A percentile compares a stretch with the other conserved stretches of the same genome.
Conservation (phyloP, 2,329 filamentous ascomycete genomes). For the Hortaea sp. region DNA sequence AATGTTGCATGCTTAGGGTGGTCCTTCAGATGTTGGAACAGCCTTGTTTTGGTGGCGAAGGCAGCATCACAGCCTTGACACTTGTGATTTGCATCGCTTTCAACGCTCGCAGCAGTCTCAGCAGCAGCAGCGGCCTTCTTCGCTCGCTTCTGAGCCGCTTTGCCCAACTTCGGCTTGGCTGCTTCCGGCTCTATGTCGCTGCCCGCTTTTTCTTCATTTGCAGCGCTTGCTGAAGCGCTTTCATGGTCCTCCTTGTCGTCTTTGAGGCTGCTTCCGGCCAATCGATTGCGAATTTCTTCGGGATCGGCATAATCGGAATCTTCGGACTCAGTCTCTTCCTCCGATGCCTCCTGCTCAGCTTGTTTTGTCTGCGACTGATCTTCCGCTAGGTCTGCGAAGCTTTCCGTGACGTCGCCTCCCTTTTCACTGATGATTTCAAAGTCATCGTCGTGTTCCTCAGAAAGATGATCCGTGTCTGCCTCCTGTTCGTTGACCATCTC, state of each 20-base stretch:
- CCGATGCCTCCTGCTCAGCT: neutral
- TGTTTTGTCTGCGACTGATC: neutral
- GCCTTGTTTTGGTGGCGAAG: constrained; percentile 63
- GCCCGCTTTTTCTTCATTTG: neutral
- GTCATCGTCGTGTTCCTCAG: constrained; percentile 1
- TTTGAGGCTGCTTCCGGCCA: constrained; percentile 17
- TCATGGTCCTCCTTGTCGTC: constrained; percentile 2
- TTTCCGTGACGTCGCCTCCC: neutral
- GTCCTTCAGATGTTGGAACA: constrained; percentile 65
- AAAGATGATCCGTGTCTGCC: constrained; percentile 12
- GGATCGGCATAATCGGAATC: constrained; percentile 36
- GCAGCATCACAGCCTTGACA: constrained; percentile 69
- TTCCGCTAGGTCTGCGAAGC: neutral
- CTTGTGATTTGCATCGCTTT: constrained; percentile 41
- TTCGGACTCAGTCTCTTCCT: constrained; percentile 4
- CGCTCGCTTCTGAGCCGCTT: constrained; percentile 38
- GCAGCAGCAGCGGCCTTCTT: constrained; percentile 37
- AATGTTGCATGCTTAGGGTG: constrained; percentile 40
- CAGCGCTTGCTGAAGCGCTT: neutral
- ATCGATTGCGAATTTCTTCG: constrained; percentile 30
- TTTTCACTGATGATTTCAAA: neutral
- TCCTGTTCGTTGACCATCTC: constrained; percentile 10
- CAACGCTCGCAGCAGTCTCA: constrained; percentile 12
- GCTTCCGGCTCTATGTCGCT: neutral
- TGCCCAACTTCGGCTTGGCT: constrained; percentile 32